Evolutionary conservation across 2,329 filamentous ascomycete genomes (phyloP).

Genomic region (Ophiostoma tasmaniense): DNA sequence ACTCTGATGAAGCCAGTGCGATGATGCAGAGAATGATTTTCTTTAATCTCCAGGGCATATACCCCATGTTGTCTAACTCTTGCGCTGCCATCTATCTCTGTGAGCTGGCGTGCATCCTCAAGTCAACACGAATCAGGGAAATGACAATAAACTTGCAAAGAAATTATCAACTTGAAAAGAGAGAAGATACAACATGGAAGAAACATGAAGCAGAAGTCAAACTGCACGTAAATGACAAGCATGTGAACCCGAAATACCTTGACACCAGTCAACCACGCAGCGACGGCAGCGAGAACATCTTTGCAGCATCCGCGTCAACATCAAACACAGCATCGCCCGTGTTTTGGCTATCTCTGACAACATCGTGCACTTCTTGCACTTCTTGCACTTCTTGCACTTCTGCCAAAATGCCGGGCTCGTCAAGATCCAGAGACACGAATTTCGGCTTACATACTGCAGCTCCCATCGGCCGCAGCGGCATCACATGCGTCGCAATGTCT

Average conservation of each 20-base stretch:
- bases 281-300: background rate
- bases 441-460: background rate
- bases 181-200: background rate
- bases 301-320: background rate
- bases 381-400: background rate
- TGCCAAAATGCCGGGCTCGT: background rate
- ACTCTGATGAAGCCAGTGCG: too few species aligned
- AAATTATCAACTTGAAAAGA: background rate
- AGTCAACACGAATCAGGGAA: background rate
- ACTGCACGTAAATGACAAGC: background rate
- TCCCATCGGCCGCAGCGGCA: conserved; percentile 6
- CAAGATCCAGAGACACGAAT: background rate
- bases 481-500: background rate
- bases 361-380: background rate
- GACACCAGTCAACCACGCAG: background rate
- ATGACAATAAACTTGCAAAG: background rate
- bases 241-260: background rate
- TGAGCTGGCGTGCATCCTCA: background rate
- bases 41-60: too few species aligned
- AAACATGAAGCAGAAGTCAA: background rate
- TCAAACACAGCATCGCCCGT: background rate
- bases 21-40: too few species aligned
- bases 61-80: background rate
- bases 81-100: background rate
- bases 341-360: background rate